phyloP scores from a whole-genome alignment of 2,329 filamentous ascomycete genomes.

The Penicillium rolfsii region DNA sequence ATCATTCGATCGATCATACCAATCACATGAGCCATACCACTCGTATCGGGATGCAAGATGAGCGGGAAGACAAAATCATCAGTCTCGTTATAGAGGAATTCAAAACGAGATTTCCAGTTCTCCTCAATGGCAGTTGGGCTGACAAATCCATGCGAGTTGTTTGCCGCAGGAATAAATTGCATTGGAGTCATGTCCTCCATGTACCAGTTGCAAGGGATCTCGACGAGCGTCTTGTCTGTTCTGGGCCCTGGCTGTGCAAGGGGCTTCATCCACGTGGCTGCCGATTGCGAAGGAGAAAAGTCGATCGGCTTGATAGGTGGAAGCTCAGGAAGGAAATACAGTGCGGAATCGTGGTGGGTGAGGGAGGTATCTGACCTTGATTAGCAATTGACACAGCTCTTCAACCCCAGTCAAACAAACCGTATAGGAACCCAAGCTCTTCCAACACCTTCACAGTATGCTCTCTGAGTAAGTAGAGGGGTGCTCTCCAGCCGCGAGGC shows the following conservation, averaged over 20 bases:
- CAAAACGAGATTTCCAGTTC: constrained; percentile 64
- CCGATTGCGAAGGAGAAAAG: constrained; percentile 43
- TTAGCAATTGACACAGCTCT: background rate
- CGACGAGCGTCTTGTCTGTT: constrained; percentile 38
- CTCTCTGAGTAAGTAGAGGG: constrained; percentile 45
- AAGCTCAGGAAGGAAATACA: constrained; percentile 46
- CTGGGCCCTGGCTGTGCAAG: constrained; percentile 21
- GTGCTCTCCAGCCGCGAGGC: constrained; percentile 52
- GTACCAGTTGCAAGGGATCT: constrained; percentile 52
- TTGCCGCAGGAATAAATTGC: constrained; percentile 48
- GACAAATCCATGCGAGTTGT: constrained; percentile 62
- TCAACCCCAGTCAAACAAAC: constrained; percentile 19
- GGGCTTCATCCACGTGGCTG: constrained; percentile 52
- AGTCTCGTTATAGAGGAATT: constrained; percentile 56
- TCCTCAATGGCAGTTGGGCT: constrained; percentile 60
- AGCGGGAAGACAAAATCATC: constrained; percentile 54
- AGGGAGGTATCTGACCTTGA: constrained; percentile 42
- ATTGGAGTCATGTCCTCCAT: constrained; percentile 53
- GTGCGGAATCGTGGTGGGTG: constrained; percentile 48
- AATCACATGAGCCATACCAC: constrained; percentile 64
- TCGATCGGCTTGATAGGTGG: constrained; percentile 46
- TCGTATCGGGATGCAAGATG: constrained; percentile 62
- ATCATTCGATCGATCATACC: constrained; percentile 60
- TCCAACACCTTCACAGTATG: constrained; percentile 47
- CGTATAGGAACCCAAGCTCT: constrained; percentile 48